These are phyloP conservation scores for Afroboletus lepidellus DNA, from an alignment of 1,284 basidiomycete genomes.

Conservation along the genomic window DNA sequence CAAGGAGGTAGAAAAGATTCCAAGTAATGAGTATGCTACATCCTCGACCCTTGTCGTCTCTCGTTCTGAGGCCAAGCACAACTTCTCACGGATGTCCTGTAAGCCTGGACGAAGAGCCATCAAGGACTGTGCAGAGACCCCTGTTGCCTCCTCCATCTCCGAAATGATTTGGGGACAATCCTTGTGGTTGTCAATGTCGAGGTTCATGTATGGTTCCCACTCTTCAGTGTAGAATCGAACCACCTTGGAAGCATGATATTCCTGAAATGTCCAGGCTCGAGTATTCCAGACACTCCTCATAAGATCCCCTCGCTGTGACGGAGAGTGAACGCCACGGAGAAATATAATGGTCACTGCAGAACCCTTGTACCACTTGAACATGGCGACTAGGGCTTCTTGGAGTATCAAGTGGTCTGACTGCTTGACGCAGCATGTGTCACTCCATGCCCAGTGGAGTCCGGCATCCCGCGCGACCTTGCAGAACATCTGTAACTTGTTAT, in stretches of 20 bases:
- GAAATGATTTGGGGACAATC: background rate
- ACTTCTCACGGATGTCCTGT: background rate
- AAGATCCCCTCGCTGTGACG: constrained; percentile 3
- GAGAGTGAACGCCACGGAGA: constrained; percentile 2
- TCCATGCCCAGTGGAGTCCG: background rate
- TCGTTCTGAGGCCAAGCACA: background rate
- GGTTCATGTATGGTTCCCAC: background rate
- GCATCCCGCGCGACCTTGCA: background rate
- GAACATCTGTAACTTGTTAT: background rate
- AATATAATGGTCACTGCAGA: constrained; percentile 5
- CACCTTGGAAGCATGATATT: constrained; percentile 3
- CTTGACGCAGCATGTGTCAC: background rate
- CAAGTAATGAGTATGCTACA: constrained; percentile 1
- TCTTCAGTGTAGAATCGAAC: constrained; percentile 1
- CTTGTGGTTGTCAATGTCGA: background rate
- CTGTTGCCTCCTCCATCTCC: constrained; percentile 1
- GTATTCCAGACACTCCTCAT: constrained; percentile 4
- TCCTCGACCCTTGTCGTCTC: background rate
- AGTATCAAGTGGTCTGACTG: background rate
- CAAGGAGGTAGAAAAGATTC: background rate
- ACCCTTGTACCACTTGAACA: constrained; percentile 1
- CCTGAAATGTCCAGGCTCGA: constrained; percentile 16
- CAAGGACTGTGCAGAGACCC: background rate
- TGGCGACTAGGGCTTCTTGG: constrained; percentile 1
- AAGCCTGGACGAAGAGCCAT: background rate